Evolutionary conservation across 1,139 yeast species (phyloP).

Genomic region (Blastobotrys illinoisensis): DNA sequence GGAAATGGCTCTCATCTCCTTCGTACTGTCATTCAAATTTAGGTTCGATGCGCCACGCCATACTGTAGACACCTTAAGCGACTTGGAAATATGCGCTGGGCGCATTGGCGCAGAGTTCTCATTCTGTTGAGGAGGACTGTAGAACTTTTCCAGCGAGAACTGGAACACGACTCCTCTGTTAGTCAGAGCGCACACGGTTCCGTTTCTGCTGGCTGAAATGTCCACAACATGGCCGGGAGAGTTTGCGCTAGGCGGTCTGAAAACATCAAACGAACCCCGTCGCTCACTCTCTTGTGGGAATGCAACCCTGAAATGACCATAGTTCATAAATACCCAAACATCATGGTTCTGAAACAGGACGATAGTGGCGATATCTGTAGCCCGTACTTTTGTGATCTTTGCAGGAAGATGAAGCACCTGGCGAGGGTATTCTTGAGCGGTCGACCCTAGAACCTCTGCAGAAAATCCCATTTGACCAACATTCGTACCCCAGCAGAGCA

Average conservation of each 20-base stretch:
- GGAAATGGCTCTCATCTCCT: slow-evolving; percentile 41
- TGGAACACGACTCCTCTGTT: slow-evolving; percentile 31
- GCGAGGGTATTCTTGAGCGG: slow-evolving; percentile 2
- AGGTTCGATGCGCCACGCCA: slow-evolving; percentile 21
- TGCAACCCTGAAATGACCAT: slow-evolving; percentile 49
- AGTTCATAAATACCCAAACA: slow-evolving; percentile 57
- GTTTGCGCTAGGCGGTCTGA: slow-evolving; percentile 10
- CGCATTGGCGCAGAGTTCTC: neutral
- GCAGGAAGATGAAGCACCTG: slow-evolving; percentile 4
- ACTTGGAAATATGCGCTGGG: slow-evolving; percentile 9
- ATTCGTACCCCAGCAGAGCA: slow-evolving; percentile 77
- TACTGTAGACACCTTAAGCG: slow-evolving; percentile 2
- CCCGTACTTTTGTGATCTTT: slow-evolving; percentile 43
- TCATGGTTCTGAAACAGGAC: slow-evolving; percentile 56
- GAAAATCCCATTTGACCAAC: slow-evolving; percentile 78
- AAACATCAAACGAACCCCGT: slow-evolving; percentile 18
- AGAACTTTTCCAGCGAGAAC: slow-evolving; percentile 19
- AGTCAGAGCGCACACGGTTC: slow-evolving; percentile 28
- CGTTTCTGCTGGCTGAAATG: slow-evolving; percentile 22
- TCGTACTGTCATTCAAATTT: slow-evolving; percentile 12
- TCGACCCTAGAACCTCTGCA: slow-evolving; percentile 14
- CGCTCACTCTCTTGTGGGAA: slow-evolving; percentile 11
- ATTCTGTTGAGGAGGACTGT: neutral
- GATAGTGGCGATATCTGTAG: slow-evolving; percentile 69
- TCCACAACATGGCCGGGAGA: slow-evolving; percentile 14